Evolutionary conservation across 208 protist species (phyloP), one percentile per base, ranked within the genome.

Genomic region (Lotmaria passim): DNA sequence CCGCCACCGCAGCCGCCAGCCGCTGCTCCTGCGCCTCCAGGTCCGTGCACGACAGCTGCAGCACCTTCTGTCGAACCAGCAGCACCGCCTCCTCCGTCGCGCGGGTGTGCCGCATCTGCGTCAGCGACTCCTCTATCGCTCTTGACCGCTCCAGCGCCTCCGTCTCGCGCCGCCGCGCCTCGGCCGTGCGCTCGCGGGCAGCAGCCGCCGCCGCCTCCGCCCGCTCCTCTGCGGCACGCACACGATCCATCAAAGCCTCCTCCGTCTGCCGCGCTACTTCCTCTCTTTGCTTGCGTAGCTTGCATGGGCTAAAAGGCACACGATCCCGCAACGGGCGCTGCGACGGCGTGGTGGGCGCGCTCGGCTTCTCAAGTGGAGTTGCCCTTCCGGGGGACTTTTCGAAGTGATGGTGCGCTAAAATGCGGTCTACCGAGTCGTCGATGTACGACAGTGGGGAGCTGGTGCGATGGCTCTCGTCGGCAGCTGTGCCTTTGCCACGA

Each of bases 41-140:
- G 15, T 61, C 64, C 55, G 64, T 47, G 64, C 53, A 53, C 12
- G 53, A 31, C 39, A 26, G 34, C 50, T 61, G 41, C 53, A 55
- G 41, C 31, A 39, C 30, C 31, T 44, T 30, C 10, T 39, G 43
- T 41, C 24, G 33, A 3, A 31, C 23, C 44, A 34, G 23, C 31
- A 57, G 48, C 0, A 19, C 15, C 28, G 61, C 61, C 24, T 56
- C 34, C n/a, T 26, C 28, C 21, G 21, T 21, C 5, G 34, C 23
- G 36, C 17, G 44, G 21, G 17, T 14, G 23, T 31, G 19, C 17
- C 28, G 41, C 47, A 23, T 26, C 38, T 26, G 5, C 6, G 12
- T 15, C 23, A 44, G 3, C 33, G 33, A n/a, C 15, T 2, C 34
- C 11, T n/a, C 23, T 26, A 43, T 36, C 47, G 28, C 36, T 14